Evolutionary conservation across 1,284 basidiomycete species (phyloP).

Genomic region (Chalciporus piperatoides): DNA sequence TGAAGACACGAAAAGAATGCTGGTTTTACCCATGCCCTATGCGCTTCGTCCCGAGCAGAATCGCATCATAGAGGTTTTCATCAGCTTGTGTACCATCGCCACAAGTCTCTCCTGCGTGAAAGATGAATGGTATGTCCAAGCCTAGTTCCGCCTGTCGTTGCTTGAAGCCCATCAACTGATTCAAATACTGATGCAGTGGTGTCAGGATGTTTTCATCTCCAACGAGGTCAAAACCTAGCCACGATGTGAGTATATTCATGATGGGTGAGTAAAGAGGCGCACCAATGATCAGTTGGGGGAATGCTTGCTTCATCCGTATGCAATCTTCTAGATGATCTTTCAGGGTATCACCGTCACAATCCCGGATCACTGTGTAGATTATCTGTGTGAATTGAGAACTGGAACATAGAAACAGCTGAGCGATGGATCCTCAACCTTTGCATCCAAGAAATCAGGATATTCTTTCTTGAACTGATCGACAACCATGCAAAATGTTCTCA

Average conservation of each 20-base stretch:
- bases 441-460: conserved; percentile 60
- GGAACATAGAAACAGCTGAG: conserved; percentile 5
- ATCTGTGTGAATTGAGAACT: conserved; percentile 40
- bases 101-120: conserved; percentile 78
- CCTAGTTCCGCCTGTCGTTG: conserved; percentile 53
- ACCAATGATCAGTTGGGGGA: conserved; percentile 72
- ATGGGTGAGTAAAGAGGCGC: conserved; percentile 10
- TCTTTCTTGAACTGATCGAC: conserved; percentile 54
- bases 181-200: conserved; percentile 64
- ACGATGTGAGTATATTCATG: background rate
- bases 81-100: conserved; percentile 70
- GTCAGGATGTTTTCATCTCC: conserved; percentile 66
- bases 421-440: conserved; percentile 41
- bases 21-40: conserved; percentile 71
- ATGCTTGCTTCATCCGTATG: conserved; percentile 67
- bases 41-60: conserved; percentile 70
- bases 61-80: conserved; percentile 74
- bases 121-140: conserved; percentile 71
- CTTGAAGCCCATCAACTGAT: conserved; percentile 59
- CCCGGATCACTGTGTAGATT: conserved; percentile 67
- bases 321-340: conserved; percentile 72
- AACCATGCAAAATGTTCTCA: conserved; percentile 54
- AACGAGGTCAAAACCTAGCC: conserved; percentile 73
- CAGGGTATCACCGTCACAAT: conserved; percentile 54
- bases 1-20: background rate